Conservation (phyloP, 805 yeast species). For the Ogataea parapolymorpha region DNA sequence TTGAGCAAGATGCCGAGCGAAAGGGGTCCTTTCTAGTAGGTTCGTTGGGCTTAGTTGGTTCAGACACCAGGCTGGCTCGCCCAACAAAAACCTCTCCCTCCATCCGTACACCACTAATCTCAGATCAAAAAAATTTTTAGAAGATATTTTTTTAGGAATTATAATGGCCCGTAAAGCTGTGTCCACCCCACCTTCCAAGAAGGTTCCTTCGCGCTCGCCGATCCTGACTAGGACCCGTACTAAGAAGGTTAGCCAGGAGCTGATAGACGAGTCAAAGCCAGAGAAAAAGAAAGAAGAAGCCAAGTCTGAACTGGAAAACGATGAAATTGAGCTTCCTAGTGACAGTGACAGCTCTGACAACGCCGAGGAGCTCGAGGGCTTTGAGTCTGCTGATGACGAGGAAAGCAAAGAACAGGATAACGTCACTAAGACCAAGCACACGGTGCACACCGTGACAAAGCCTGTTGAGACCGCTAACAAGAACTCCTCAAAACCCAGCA, state of each 20-base stretch:
- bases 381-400: conserved; percentile 15
- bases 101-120: conserved; percentile 6
- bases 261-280: conserved; percentile 7
- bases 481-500: conserved; percentile 4
- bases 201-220: conserved; percentile 23
- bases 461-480: conserved; percentile 13
- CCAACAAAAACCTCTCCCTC: conserved; percentile 3
- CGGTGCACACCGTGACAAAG: conserved; percentile 25
- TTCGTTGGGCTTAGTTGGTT: too few relatives aligned
- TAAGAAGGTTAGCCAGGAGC: conserved; percentile 8
- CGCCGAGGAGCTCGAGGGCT: conserved; percentile 18
- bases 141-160: conserved; percentile 1
- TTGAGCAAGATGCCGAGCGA: too few relatives aligned
- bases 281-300: conserved; percentile 4
- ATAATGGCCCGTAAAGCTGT: conserved; percentile 10
- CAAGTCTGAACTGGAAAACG: conserved; percentile 15
- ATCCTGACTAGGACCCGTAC: conserved; percentile 23
- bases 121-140: conserved; percentile 8
- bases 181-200: conserved; percentile 15
- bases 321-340: conserved; percentile 18
- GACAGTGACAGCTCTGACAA: conserved; percentile 15
- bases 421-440: conserved; percentile 14
- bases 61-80: not conserved
- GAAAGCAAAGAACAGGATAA: not conserved
- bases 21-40: too few relatives aligned